phyloP scores from a whole-genome alignment of 371 early-diverging fungal genomes.

The Mucor indicus region DNA sequence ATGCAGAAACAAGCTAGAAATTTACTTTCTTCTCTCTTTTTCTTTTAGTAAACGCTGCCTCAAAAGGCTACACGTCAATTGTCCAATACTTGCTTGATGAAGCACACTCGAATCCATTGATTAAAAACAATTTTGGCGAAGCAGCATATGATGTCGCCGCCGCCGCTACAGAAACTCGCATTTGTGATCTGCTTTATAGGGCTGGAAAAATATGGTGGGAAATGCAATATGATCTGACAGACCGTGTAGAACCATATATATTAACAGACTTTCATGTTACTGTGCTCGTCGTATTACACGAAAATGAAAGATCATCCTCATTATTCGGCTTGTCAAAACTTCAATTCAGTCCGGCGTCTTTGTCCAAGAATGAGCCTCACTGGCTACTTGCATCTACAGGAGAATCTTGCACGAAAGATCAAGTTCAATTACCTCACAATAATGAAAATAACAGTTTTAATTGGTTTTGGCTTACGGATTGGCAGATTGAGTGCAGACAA shows the following conservation, averaged over 20 bases:
- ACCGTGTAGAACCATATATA: too few relatives aligned
- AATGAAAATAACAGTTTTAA: conserved; percentile 5
- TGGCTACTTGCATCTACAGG: conserved; percentile 54
- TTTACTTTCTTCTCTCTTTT: too few relatives aligned
- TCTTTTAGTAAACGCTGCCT: conserved; percentile 69
- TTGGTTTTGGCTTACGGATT: conserved; percentile 84
- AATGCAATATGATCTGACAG: conserved; percentile 22
- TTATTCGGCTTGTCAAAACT: conserved; percentile 42
- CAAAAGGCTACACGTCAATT: conserved; percentile 67
- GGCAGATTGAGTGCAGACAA: conserved; percentile 65
- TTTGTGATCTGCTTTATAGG: conserved; percentile 67
- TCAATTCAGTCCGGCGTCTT: conserved; percentile 44
- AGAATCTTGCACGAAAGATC: conserved; percentile 43
- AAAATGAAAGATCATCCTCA: conserved; percentile 60
- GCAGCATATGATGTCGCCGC: conserved; percentile 86
- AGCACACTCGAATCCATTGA: conserved; percentile 61
- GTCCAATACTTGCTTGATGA: conserved; percentile 65
- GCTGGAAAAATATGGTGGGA: conserved; percentile 53
- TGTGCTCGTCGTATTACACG: conserved; percentile 56
- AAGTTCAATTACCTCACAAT: conserved; percentile 45
- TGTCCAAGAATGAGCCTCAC: conserved; percentile 49
- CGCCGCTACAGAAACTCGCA: conserved; percentile 51
- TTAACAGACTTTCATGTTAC: conserved; percentile 54
- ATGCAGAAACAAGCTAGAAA: too few relatives aligned
- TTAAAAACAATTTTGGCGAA: conserved; percentile 71